Evolutionary conservation across 371 early-diverging fungal genomes (phyloP), one percentile per base, ranked within the genome.

Genomic region (Mucor saturninus): DNA sequence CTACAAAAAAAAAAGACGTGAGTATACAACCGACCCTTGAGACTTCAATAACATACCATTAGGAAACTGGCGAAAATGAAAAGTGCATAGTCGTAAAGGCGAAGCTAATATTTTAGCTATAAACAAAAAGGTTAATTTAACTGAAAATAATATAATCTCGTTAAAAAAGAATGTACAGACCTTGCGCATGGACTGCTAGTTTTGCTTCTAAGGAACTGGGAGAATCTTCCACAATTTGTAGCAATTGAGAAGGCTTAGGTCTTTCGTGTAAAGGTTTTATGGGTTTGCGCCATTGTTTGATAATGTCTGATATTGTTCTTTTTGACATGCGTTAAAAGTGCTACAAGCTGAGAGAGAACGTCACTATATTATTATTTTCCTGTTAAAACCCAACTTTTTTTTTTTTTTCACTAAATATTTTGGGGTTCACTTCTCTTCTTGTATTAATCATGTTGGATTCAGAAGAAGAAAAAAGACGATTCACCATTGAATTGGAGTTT

Each of bases 401-500:
- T 40, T 40, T 21, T 21, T 21, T 21, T 21, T 21, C 21, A 21
- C 21, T 43, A 31, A 13, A 8, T 54, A 32, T 53, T 31, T 29
- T 56, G 45, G 11, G 7, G 37, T 43, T 51, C 13, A 30, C 35
- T 42, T 43, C 21, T 21, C 21, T 66, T 39, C 52, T 54, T 31
- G 32, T 31, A 30, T 11, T 54, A 0, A 15, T 21, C 21, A 60
- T 57, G 46, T 14, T 65, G 54, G 63, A 71, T 40, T 48, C 52
- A 56, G 79, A 79, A 56, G 77, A 81, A 49, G 79, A 81, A 61
- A 77, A 80, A 40, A 71, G 82, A 65, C 83, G 96, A 31, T 96
- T 95, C 67, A 88, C 91, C 66, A 86, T 94, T 15, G 98, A 97
- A 76, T 86, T 97, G 28, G 97, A 97, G 79, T 97, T 97, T 80